These are phyloP conservation scores for Thinopyrum elongatum DNA, from an alignment of 176 grass and related monocot species.

Conservation along the genomic window DNA sequence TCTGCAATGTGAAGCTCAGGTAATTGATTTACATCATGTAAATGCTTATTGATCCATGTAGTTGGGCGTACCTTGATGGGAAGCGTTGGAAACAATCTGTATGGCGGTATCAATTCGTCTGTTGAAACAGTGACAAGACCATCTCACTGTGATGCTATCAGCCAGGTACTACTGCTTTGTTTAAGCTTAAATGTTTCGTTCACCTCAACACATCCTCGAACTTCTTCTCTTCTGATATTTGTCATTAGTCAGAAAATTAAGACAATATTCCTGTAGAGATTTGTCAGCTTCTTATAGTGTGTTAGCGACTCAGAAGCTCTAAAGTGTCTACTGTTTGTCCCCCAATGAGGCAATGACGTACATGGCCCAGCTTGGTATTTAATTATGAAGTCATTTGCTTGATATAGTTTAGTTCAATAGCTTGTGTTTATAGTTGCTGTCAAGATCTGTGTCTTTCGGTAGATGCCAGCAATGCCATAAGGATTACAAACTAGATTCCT, in stretches of 20 bases:
- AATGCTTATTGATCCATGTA: conserved; percentile 26
- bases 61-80: conserved; percentile 61
- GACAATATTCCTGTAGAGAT: neutral
- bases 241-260: neutral
- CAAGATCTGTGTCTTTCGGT: neutral
- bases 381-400: neutral
- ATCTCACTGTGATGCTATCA: conserved; percentile 40
- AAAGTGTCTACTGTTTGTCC: neutral
- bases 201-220: neutral
- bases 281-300: neutral
- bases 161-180: conserved; percentile 41
- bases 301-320: neutral
- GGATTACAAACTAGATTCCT: neutral
- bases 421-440: neutral
- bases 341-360: neutral
- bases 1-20: neutral
- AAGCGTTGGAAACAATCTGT: conserved; percentile 47
- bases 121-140: conserved; percentile 23
- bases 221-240: neutral
- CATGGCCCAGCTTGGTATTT: neutral
- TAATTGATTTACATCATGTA: neutral
- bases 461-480: neutral
- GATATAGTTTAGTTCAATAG: neutral
- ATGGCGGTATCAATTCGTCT: conserved; percentile 31
- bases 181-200: neutral